phyloP scores from a whole-genome alignment of 106 monocot species.

The Ottelia alismoides region DNA sequence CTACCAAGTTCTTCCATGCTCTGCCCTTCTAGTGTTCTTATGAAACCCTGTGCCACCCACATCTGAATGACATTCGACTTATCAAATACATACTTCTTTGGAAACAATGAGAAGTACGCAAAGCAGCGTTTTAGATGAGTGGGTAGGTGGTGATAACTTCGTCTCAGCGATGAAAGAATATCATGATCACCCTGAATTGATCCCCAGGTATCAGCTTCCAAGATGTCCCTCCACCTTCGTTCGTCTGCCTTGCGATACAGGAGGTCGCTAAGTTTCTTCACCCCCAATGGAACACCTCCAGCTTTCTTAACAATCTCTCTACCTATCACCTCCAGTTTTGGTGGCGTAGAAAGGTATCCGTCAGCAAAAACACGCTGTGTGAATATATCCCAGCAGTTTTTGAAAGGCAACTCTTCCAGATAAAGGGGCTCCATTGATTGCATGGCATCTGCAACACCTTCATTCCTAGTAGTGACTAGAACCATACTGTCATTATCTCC shows the following conservation, averaged over 20 bases:
- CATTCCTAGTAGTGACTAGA: conserved; percentile 19
- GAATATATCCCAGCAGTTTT: conserved; percentile 14
- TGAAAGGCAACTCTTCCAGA: conserved; percentile 4
- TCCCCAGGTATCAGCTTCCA: conserved; percentile 13
- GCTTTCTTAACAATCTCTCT: conserved; percentile 6
- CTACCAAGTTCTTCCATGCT: background rate
- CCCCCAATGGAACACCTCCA: conserved; percentile 7
- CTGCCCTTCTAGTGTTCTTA: background rate
- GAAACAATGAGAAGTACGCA: conserved; percentile 11
- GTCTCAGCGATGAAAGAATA: conserved; percentile 14
- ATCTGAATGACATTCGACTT: background rate
- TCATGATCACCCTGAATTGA: conserved; percentile 6
- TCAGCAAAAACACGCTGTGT: conserved; percentile 8
- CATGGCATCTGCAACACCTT: conserved; percentile 4
- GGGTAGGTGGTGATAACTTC: conserved; percentile 15
- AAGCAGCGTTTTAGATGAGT: conserved; percentile 20
- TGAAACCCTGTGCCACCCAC: conserved; percentile 13
- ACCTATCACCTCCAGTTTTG: background rate
- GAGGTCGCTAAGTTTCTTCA: conserved; percentile 6
- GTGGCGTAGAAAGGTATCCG: background rate
- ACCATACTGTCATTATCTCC: conserved; percentile 19
- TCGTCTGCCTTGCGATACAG: background rate
- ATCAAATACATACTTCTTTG: conserved; percentile 5
- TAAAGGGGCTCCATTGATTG: background rate
- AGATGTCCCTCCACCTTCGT: conserved; percentile 5